Base-by-base conservation (phyloP, 495 filamentous ascomycete genomes). In the Antarctomyces pellizariae region DNA sequence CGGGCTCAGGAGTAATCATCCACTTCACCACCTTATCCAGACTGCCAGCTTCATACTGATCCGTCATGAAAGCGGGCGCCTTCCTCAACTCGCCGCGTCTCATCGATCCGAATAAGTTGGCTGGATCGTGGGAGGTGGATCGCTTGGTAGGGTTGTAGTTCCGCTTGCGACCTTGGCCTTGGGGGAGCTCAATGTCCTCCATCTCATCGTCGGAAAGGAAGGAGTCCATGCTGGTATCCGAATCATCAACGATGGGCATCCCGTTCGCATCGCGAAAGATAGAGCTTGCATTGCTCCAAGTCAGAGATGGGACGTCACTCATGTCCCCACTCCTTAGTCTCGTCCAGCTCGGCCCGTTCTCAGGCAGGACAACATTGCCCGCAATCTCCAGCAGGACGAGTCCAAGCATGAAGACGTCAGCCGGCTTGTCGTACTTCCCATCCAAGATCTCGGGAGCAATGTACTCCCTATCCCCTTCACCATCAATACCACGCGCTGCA, bases 381-480 rank as follows among this genome's bases (percentile, higher is more conserved):
- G 80, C 83, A 38, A 79, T 80, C 51, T 97, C 86, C 20, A 91
- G 64, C 46, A 93, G 75, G 42, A 93, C 84, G 32, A 93, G 59
- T 16, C 86, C 86, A 12, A 97, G 62, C 2, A 84, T 74, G 48
- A 93, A 97, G 19, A 97, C 65, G 47, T 97, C 86, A 22, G 75
- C 71, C 2, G 86, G 75, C 42, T 86, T 86, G 48, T 90, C 83
- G 39, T 68, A 80, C 30, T 69, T 62, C 18, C 76, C 82, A 41
- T 57, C 59, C 7, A 97, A 59, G 24, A 91, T 75, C 43, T 97
- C 86, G 0, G 83, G 82, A 4, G 74, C 82, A 39, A 97, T 80
- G 43, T 97, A 97, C 42, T 86, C 77, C 24, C 86, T 75, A 41
- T 97, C 86, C 10, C 86, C 86, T 50, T 97, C 86, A 16, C 75